These are phyloP conservation scores for Alternaria sp. DNA, from an alignment of 2,329 filamentous ascomycete species.

Conservation along the genomic window DNA sequence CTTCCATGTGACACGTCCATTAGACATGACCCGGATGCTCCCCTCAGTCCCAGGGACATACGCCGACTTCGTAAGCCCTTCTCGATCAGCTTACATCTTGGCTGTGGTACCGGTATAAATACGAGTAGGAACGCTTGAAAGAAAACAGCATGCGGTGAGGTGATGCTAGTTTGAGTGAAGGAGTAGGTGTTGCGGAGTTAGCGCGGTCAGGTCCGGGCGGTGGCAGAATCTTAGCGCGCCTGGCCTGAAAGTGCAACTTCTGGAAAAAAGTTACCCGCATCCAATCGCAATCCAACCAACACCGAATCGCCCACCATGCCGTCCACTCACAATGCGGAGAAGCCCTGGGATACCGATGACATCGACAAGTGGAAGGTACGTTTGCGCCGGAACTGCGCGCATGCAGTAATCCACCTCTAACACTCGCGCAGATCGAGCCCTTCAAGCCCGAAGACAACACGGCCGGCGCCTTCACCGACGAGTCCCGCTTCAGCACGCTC, in stretches of 20 bases:
- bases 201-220: neutral
- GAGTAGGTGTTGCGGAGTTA: neutral
- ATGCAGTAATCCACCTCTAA: neutral
- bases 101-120: neutral
- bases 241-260: conserved; percentile 9
- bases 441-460: conserved; percentile 87
- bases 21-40: neutral
- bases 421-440: conserved; percentile 66
- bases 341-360: conserved; percentile 85
- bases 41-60: neutral
- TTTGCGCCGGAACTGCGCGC: neutral
- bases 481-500: conserved; percentile 84
- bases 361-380: conserved; percentile 92
- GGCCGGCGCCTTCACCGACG: conserved; percentile 86
- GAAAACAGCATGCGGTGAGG: neutral
- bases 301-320: conserved; percentile 66
- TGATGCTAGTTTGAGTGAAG: too few species aligned
- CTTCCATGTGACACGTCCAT: neutral
- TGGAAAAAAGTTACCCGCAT: conserved; percentile 18
- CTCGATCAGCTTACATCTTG: neutral
- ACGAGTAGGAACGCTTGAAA: neutral
- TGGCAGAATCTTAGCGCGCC: conserved; percentile 11
- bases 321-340: conserved; percentile 82
- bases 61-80: neutral
- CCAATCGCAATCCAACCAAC: neutral